Evolutionary conservation across 2,329 filamentous ascomycete genomes (phyloP).

Genomic region (Periconia macrospinosa): DNA sequence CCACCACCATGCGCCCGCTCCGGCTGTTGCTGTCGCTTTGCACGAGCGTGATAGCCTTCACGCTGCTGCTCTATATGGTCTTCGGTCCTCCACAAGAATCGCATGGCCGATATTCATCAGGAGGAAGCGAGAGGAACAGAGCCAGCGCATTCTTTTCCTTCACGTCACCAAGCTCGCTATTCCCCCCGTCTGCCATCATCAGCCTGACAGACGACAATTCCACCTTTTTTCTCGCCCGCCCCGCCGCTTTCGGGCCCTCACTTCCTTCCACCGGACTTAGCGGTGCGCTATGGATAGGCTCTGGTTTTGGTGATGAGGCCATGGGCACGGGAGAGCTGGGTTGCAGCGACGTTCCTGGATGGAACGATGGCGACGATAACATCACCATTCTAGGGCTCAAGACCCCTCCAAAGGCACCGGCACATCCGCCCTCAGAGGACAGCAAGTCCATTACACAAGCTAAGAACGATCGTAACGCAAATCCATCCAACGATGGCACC

Average conservation of each 20-base stretch:
- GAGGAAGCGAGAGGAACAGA: conserved; percentile 31
- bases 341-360: conserved; percentile 91
- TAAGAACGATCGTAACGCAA: conserved; percentile 2
- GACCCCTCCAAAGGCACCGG: conserved; percentile 9
- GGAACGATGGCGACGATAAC: conserved; percentile 60
- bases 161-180: conserved; percentile 75
- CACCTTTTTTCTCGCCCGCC: conserved; percentile 91
- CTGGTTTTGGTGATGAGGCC: conserved; percentile 80
- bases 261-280: conserved; percentile 77
- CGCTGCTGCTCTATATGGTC: conserved; percentile 47
- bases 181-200: conserved; percentile 93
- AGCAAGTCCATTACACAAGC: conserved; percentile 5
- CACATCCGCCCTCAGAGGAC: conserved; percentile 9
- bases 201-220: conserved; percentile 97
- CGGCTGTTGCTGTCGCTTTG: conserved; percentile 46
- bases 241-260: conserved; percentile 86
- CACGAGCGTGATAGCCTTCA: conserved; percentile 47
- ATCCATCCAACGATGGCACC: conserved; percentile 66
- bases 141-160: conserved; percentile 52
- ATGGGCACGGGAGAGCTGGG: conserved; percentile 77
- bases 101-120: conserved; percentile 14
- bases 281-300: conserved; percentile 90
- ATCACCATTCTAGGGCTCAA: conserved; percentile 7
- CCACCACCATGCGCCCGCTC: conserved; percentile 41
- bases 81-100: conserved; percentile 25